Evolutionary conservation across 176 grass and related monocot genomes (phyloP), one percentile per base, ranked within the genome.

Genomic region (Avena insularis): DNA sequence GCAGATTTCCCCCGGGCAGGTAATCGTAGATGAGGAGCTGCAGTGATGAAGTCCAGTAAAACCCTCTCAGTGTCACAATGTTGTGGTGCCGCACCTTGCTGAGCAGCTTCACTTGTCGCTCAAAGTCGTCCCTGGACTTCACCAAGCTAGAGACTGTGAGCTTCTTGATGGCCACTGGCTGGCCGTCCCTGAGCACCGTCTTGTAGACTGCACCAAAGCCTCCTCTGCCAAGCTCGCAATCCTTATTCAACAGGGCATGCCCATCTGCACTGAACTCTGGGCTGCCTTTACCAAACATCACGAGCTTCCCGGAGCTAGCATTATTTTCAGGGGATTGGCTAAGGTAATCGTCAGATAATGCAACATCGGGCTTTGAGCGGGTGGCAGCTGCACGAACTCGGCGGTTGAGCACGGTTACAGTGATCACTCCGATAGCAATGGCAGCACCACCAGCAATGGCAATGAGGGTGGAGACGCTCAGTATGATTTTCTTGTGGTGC

Each of bases 171-270:
- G 92, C 96, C 23, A 98, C 92, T 7, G 93, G 90, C 38, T 90
- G 89, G 51, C 93, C 93, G 15, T 96, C 92, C 88, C 82, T 82
- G 29, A 98, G 87, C 80, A 94, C 84, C 2, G 96, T 91, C 84
- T 98, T 98, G 82, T 98, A 98, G 19, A 98, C 96, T 4, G 96
- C 85, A 83, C 96, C 96, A 57, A 98, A 98, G 15, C 96, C 96
- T 60, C 96, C 96, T 27, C 96, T 92, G 12, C 96, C 96, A 47
- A 98, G 92, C 86, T 98, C 96, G 38, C 96, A 98, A 64, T 98
- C 93, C 84, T 98, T 98, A 38, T 96, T 96, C 84, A 98, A 83
- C 67, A 98, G 60, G 8, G 96, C 93, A 86, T 98, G 96, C 14
- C 91, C 96, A 84, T 88, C 87, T 1, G 92, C 79, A 21, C 88